phyloP scores from a whole-genome alignment of 23 red algal species.

The Pyropia yezoensis region DNA sequence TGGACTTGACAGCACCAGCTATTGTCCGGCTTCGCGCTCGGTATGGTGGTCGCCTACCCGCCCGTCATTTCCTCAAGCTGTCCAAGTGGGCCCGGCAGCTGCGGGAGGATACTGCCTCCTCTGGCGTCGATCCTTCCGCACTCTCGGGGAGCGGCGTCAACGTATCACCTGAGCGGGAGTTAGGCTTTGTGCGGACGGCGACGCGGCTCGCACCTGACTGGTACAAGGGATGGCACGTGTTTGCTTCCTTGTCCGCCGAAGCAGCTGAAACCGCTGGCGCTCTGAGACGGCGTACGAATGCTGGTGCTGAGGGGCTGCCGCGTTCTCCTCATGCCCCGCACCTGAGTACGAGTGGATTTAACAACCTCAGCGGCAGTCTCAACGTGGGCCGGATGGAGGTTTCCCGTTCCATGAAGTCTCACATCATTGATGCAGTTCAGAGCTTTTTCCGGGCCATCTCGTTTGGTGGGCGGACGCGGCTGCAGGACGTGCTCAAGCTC shows the following conservation, averaged over 20 bases:
- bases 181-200: slow-evolving; percentile 12
- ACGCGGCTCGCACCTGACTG: slow-evolving; percentile 46
- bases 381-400: too few relatives aligned
- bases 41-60: background rate
- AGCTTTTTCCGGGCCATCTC: slow-evolving; percentile 86
- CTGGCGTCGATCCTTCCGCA: too few relatives aligned
- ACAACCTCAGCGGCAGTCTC: too few relatives aligned
- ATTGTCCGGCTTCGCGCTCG: too few relatives aligned
- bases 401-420: background rate
- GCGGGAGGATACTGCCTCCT: background rate
- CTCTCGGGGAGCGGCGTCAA: background rate
- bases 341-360: too few relatives aligned
- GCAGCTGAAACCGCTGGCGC: too few relatives aligned
- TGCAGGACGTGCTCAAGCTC: slow-evolving; percentile 74
- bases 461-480: slow-evolving; percentile 48
- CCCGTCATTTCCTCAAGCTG: slow-evolving; percentile 1
- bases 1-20: too few relatives aligned
- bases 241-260: too few relatives aligned
- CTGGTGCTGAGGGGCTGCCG: too few relatives aligned
- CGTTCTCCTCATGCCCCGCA: too few relatives aligned
- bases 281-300: too few relatives aligned
- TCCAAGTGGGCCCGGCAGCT: slow-evolving; percentile 7
- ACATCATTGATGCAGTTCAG: slow-evolving; percentile 30
- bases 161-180: background rate
- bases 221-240: slow-evolving; percentile 77